Evolutionary conservation across 1,139 yeast species (phyloP).

Genomic region (Candida sojae): DNA sequence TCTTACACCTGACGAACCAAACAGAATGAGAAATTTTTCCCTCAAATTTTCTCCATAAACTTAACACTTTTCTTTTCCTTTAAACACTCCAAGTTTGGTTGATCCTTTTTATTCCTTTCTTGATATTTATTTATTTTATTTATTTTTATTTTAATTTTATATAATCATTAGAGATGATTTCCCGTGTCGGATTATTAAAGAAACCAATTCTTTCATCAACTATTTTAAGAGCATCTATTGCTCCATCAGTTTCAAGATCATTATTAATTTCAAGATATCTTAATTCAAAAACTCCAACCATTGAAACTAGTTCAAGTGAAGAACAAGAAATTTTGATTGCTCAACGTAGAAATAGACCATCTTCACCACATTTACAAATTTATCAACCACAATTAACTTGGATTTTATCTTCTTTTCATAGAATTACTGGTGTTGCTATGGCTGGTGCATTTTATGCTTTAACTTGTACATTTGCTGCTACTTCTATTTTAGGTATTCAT

Average conservation of each 20-base stretch:
- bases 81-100: too few relatives aligned
- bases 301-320: slow-evolving; percentile 60
- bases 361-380: slow-evolving; percentile 87
- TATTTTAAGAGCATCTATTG: slow-evolving; percentile 2
- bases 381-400: slow-evolving; percentile 89
- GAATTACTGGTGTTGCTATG: slow-evolving; percentile 84
- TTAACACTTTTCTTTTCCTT: not conserved
- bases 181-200: slow-evolving; percentile 18
- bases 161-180: slow-evolving; percentile 12
- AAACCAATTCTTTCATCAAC: slow-evolving; percentile 9
- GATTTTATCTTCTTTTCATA: slow-evolving; percentile 78
- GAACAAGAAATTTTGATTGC: slow-evolving; percentile 72
- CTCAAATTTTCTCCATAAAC: not conserved
- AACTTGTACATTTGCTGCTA: slow-evolving; percentile 73
- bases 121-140: not conserved
- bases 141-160: not conserved
- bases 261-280: not conserved
- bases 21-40: not conserved
- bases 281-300: slow-evolving; percentile 49
- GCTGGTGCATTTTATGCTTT: slow-evolving; percentile 79
- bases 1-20: not conserved
- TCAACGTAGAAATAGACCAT: slow-evolving; percentile 87
- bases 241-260: not conserved
- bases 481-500: slow-evolving; percentile 62
- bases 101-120: not conserved